Conservation (phyloP, 2,329 filamentous ascomycete genomes). For the Diaporthe citriasiana region DNA sequence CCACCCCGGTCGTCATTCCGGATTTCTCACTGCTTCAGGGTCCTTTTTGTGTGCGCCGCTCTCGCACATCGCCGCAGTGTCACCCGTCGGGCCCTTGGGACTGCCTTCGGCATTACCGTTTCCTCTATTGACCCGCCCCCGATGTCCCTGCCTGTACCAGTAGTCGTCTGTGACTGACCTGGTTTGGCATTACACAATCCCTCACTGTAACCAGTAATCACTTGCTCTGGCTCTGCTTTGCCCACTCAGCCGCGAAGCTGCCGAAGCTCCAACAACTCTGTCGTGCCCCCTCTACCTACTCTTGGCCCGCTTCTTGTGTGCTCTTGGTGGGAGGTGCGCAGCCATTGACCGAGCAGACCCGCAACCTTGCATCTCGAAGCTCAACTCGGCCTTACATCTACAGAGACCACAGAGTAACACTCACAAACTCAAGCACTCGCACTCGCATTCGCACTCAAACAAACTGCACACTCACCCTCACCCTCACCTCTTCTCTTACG, state of each 20-base stretch:
- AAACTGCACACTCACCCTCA: not conserved
- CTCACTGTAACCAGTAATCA: too few species aligned
- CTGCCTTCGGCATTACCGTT: not conserved
- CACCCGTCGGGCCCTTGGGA: not conserved
- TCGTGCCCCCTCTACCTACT: not conserved
- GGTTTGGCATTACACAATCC: not conserved
- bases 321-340: not conserved
- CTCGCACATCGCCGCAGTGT: not conserved
- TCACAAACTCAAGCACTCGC: not conserved
- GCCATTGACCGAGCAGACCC: constrained; percentile 6
- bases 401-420: too few species aligned
- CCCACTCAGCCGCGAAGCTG: not conserved
- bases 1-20: constrained; percentile 20
- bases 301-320: constrained; percentile 1
- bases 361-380: constrained; percentile 14
- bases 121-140: not conserved
- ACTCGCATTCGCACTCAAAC: not conserved
- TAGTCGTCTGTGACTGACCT: not conserved
- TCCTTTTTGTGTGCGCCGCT: not conserved
- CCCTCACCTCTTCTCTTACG: not conserved
- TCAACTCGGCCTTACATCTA: not conserved
- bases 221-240: not conserved
- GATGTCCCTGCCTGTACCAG: not conserved
- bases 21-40: constrained; percentile 6
- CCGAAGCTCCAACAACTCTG: not conserved